Evolutionary conservation across 805 yeast species (phyloP).

Genomic region (Candida incommunis): DNA sequence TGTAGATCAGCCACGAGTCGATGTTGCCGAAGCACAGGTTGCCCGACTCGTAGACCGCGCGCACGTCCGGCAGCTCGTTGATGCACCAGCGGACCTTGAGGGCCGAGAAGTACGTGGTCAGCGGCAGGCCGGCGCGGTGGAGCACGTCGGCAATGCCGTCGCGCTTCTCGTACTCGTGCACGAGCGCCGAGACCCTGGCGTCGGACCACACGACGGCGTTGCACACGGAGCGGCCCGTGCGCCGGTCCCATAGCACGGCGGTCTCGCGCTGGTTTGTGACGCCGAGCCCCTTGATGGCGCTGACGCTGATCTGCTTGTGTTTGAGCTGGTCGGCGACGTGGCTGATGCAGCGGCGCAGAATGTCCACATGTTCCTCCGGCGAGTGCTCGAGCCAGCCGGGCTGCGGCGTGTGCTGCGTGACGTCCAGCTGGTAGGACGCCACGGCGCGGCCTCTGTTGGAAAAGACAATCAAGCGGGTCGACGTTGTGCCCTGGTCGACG

Average conservation of each 20-base stretch:
- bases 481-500: slow-evolving; percentile 81
- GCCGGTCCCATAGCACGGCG: slow-evolving; percentile 67
- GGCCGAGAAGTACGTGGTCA: slow-evolving; percentile 85
- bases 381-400: slow-evolving; percentile 81
- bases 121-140: slow-evolving; percentile 67
- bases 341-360: slow-evolving; percentile 61
- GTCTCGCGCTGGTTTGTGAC: slow-evolving; percentile 96
- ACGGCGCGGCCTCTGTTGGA: slow-evolving; percentile 58
- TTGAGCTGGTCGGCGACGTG: slow-evolving; percentile 21
- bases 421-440: slow-evolving; percentile 83
- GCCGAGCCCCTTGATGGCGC: slow-evolving; percentile 59
- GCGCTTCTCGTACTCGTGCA: slow-evolving; percentile 42
- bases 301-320: slow-evolving; percentile 16
- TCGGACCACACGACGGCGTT: slow-evolving; percentile 96
- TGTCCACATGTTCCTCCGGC: slow-evolving; percentile 68
- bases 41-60: slow-evolving; percentile 56
- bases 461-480: slow-evolving; percentile 79
- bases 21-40: slow-evolving; percentile 87
- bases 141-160: slow-evolving; percentile 44
- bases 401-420: slow-evolving; percentile 32
- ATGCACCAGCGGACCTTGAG: slow-evolving; percentile 81
- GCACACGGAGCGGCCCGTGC: slow-evolving; percentile 68
- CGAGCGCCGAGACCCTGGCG: slow-evolving; percentile 67
- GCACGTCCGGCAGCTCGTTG: slow-evolving; percentile 57
- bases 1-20: slow-evolving; percentile 86